Percentiles rank a stretch among this genome's conserved stretches.
Conservation (phyloP, 257 asterid species). For the Ocimum tenuiflorum region DNA sequence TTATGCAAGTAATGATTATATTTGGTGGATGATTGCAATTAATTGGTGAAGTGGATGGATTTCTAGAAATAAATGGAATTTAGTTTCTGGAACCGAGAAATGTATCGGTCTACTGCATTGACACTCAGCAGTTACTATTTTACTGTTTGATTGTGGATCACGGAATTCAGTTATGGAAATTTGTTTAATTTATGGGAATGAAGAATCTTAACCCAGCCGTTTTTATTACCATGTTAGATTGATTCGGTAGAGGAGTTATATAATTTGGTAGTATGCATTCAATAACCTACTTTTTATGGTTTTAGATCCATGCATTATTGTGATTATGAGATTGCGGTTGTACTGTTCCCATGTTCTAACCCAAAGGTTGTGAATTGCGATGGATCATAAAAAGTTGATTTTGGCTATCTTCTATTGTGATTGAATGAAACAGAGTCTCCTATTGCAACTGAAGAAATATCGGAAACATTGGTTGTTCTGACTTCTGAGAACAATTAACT, state of each 20-base stretch:
- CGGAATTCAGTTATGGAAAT: conserved; percentile 9
- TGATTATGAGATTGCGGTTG: not conserved
- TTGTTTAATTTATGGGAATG: not conserved
- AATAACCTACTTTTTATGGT: not conserved
- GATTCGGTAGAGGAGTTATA: not conserved
- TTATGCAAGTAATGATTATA: not conserved
- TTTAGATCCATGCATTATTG: not conserved
- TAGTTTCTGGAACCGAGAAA: not conserved
- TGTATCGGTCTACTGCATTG: no score
- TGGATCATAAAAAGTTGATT: not conserved
- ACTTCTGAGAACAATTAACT: no score
- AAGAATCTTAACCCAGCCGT: not conserved
- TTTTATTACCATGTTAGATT: not conserved
- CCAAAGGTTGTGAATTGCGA: not conserved
- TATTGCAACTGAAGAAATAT: not conserved
- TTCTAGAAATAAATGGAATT: not conserved
- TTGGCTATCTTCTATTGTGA: conserved; percentile 1
- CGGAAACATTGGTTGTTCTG: not conserved
- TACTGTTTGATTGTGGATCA: not conserved
- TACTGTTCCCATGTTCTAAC: not conserved
- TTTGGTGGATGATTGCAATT: not conserved
- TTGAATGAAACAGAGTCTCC: not conserved
- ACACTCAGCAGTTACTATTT: not conserved
- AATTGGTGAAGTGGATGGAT: not conserved
- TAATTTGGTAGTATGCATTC: not conserved